Conservation (phyloP, 2,329 filamentous ascomycete species). For the Diaporthe velutina region DNA sequence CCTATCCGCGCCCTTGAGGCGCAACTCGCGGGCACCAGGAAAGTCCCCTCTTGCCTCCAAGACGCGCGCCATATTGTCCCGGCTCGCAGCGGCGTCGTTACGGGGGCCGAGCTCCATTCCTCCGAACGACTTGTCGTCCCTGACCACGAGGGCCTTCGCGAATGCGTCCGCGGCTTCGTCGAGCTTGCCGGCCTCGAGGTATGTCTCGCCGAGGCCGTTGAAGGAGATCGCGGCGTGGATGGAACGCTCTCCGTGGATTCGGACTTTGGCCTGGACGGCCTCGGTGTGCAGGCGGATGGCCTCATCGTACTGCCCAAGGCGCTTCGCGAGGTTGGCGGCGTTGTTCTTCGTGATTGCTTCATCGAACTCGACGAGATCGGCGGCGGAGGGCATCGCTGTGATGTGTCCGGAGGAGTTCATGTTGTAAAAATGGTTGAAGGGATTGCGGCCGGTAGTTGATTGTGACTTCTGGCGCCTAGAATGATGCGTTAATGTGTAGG, state of each 20-base stretch:
- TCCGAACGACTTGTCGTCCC: not conserved
- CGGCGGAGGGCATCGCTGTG: not conserved
- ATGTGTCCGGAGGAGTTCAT: not conserved
- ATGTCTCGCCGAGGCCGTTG: slow-evolving; percentile 24
- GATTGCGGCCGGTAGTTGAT: too few relatives aligned
- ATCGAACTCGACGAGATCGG: not conserved
- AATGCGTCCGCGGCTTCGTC: slow-evolving; percentile 12
- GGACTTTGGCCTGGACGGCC: not conserved
- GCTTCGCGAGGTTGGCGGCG: not conserved
- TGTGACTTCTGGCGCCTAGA: not conserved
- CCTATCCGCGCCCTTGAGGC: slow-evolving; percentile 16
- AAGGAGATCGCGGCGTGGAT: slow-evolving; percentile 11
- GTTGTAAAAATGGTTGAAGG: not conserved
- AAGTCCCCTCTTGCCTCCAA: slow-evolving; percentile 14
- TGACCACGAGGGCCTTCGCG: slow-evolving; percentile 10
- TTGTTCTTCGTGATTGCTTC: slow-evolving; percentile 4
- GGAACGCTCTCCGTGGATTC: slow-evolving; percentile 1
- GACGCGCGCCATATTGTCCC: slow-evolving; percentile 29
- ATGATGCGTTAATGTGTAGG: too few relatives aligned
- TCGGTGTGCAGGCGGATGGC: slow-evolving; percentile 22
- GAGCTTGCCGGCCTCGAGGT: not conserved
- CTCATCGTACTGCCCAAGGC: not conserved
- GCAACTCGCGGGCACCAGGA: slow-evolving; percentile 5
- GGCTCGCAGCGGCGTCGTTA: slow-evolving; percentile 9
- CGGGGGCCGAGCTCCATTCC: slow-evolving; percentile 19